A percentile compares a stretch with the other conserved stretches of the same genome.
phyloP scores from a whole-genome alignment of 768 basidiomycete species.

The Tylopilus sp. region DNA sequence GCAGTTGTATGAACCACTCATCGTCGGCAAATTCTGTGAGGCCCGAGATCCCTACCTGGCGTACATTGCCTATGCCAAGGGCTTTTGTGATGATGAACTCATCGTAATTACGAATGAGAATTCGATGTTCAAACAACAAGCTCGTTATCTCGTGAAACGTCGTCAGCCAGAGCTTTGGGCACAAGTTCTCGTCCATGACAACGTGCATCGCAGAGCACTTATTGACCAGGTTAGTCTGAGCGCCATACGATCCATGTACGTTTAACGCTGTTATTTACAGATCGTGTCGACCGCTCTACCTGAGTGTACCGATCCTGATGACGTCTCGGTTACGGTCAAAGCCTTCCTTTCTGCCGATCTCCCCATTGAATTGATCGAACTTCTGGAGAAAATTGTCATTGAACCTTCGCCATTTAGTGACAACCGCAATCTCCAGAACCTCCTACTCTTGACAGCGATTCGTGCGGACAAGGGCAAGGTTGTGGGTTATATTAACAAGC shows the following conservation, averaged over 20 bases:
- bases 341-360: slow-evolving; percentile 97
- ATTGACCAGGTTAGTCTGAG: slow-evolving; percentile 78
- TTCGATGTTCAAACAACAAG: slow-evolving; percentile 99
- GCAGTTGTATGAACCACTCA: slow-evolving; percentile 91
- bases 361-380: slow-evolving; percentile 93
- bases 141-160: slow-evolving; percentile 95
- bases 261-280: slow-evolving; percentile 33
- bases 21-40: slow-evolving; percentile 99
- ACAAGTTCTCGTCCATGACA: slow-evolving; percentile 86
- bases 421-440: slow-evolving; percentile 94
- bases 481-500: slow-evolving; percentile 95
- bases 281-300: slow-evolving; percentile 94
- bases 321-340: slow-evolving; percentile 98
- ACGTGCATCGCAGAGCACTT: slow-evolving; percentile 87
- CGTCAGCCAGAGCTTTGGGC: slow-evolving; percentile 95
- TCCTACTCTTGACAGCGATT: slow-evolving; percentile 91
- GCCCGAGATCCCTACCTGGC: slow-evolving; percentile 97
- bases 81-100: slow-evolving; percentile 97
- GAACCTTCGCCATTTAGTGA: slow-evolving; percentile 98
- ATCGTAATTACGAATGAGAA: slow-evolving; percentile 98
- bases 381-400: slow-evolving; percentile 97
- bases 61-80: slow-evolving; percentile 99
- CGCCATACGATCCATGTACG: neutral
- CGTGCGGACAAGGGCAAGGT: slow-evolving; percentile 99
- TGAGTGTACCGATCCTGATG: slow-evolving; percentile 96